A percentile compares a stretch with the other conserved stretches of the same genome.
Conservation (phyloP, 2,329 filamentous ascomycete genomes). For the Karstenula rhodostoma region DNA sequence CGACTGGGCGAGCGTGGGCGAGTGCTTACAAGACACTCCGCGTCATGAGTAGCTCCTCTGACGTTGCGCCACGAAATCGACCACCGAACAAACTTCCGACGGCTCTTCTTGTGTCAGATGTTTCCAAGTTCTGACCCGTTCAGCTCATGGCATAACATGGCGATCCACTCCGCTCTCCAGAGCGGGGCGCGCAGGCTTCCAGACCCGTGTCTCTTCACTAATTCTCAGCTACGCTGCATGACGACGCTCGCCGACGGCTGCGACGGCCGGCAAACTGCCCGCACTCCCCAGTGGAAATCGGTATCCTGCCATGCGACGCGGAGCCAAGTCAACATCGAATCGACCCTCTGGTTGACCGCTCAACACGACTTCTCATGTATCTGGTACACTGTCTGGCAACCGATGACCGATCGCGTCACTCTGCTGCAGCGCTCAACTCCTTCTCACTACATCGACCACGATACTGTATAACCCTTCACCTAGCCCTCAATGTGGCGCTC, state of each 20-base stretch:
- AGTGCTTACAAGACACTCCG: not conserved
- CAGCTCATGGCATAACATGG: conserved; percentile 10
- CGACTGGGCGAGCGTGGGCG: not conserved
- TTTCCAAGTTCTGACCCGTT: not conserved
- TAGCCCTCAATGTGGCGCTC: not conserved
- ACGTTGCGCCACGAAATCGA: not conserved
- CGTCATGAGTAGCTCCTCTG: not conserved
- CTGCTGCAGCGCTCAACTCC: not conserved
- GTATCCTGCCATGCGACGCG: not conserved
- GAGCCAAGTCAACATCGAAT: not conserved
- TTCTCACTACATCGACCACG: not conserved
- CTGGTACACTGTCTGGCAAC: not conserved
- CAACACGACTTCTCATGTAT: not conserved
- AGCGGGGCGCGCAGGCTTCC: conserved; percentile 10
- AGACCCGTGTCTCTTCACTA: conserved; percentile 7
- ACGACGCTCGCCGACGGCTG: conserved; percentile 11
- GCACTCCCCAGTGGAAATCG: not conserved
- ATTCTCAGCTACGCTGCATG: conserved; percentile 9
- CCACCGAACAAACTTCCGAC: not conserved
- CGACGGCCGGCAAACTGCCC: conserved; percentile 8
- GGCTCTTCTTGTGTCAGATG: not conserved
- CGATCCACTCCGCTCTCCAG: conserved; percentile 9
- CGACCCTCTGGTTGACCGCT: conserved; percentile 2
- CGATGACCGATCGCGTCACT: not conserved
- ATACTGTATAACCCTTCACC: not conserved